Base-by-base conservation (phyloP, 495 filamentous ascomycete species). In the Tuber borchii region DNA sequence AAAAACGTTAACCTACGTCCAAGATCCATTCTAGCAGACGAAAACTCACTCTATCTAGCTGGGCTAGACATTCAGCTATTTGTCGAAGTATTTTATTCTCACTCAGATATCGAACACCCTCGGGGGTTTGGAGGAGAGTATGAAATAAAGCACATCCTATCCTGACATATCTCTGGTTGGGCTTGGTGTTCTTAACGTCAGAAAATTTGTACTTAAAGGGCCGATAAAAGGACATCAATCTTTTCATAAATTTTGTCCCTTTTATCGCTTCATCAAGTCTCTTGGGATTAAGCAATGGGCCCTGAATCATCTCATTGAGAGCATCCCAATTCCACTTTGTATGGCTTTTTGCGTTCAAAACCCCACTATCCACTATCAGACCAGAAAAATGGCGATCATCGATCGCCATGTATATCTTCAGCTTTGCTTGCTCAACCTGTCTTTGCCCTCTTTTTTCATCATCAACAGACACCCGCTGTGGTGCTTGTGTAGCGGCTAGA, bases 251-350 rank as follows among this genome's bases (percentile, higher is more conserved):
- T 80, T 97, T 98, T 10, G 93, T 94, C 37, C 90, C 92, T 83
- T 95, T 96, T 82, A 97, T 93, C 4, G 95, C 94, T 83, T 99
- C 96, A 79, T 97, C 93, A 16, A 98, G 87, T 65, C 95, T 88
- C 83, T 97, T 97, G 9, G 93, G 89, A 79, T 95, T 97, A n/a
- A 91, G 90, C 51, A 99, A 84, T 7, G 95, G 95, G 0, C 96
- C 96, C 82, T 99, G 96, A 69, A 99, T 94, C 46, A 98, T 89
- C 79, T 91, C 90, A 74, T 93, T 88, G 65, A 99, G 93, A 40
- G 96, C 85, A 78, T 97, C 92, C 95, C 95, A 99, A 79, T 95
- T 93, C 95, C 95, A 99, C 82, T 99, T 99, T 31, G 89, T 86
- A 83, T 90, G 96, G 76, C 96, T 97, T 71, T 91, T 91, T 51